Percentiles rank a stretch among this genome's conserved stretches.
phyloP scores from a whole-genome alignment of 495 filamentous ascomycete genomes.

The Polyplosphaeria fusca region DNA sequence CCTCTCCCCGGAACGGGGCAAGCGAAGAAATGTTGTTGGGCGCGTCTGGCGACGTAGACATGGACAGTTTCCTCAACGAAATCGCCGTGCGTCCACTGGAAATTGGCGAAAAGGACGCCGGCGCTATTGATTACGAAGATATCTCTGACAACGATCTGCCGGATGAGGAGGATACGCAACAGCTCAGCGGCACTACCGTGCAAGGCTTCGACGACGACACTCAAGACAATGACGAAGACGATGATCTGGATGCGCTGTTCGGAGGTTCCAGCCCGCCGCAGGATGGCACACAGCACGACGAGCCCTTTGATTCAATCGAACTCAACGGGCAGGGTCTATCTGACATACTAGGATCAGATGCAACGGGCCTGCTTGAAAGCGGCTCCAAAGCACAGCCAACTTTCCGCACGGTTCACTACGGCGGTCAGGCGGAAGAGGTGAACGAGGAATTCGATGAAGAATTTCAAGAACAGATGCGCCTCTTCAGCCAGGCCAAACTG shows the following conservation, averaged over 20 bases:
- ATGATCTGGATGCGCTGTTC: slow-evolving; percentile 35
- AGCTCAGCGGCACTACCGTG: slow-evolving; percentile 38
- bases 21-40: too few species aligned
- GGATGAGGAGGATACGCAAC: slow-evolving; percentile 50
- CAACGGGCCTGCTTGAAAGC: neutral
- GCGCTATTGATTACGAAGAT: slow-evolving; percentile 85
- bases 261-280: slow-evolving; percentile 50
- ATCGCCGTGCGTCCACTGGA: too few species aligned
- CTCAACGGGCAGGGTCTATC: neutral
- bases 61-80: too few species aligned
- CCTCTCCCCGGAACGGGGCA: too few species aligned
- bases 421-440: slow-evolving; percentile 40
- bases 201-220: slow-evolving; percentile 12
- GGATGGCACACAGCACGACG: slow-evolving; percentile 32
- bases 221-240: slow-evolving; percentile 28
- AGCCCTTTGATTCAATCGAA: slow-evolving; percentile 8
- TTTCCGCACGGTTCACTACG: slow-evolving; percentile 36
- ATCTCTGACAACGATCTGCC: slow-evolving; percentile 70
- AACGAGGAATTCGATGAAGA: slow-evolving; percentile 33
- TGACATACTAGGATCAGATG: neutral
- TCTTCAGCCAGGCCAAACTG: slow-evolving; percentile 30
- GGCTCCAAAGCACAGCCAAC: slow-evolving; percentile 21
- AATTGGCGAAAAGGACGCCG: slow-evolving; percentile 75
- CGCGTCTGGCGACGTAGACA: too few species aligned
- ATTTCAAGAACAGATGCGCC: slow-evolving; percentile 22